Conservation (phyloP, 169 alveolate species). For the Cryptosporidium muris region DNA sequence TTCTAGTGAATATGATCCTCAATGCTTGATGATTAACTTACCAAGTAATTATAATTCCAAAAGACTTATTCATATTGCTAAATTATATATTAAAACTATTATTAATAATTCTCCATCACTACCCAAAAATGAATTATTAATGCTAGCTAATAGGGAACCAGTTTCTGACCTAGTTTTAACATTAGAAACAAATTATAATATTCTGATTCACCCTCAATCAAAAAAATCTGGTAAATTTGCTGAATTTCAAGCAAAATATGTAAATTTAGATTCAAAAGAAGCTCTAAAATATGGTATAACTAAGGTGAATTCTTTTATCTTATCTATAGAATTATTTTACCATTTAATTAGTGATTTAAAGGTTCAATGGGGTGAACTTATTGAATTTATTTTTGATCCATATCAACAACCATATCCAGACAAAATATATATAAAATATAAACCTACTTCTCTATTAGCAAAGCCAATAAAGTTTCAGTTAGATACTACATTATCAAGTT, state of each 20-base stretch:
- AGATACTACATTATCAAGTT: too few relatives aligned
- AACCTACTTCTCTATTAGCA: not conserved
- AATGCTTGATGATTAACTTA: conserved; percentile 27
- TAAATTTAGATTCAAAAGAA: conserved; percentile 34
- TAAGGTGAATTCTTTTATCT: conserved; percentile 6
- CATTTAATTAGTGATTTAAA: conserved; percentile 11
- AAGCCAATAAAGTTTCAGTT: too few relatives aligned
- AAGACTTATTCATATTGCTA: conserved; percentile 34
- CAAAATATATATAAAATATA: conserved; percentile 19
- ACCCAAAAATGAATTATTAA: not conserved
- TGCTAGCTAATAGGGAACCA: not conserved
- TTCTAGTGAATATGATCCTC: conserved; percentile 55
- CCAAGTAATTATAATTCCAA: conserved; percentile 39
- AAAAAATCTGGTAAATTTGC: not conserved
- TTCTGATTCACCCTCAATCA: conserved; percentile 14
- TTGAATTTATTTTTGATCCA: conserved; percentile 43
- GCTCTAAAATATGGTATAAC: conserved; percentile 5
- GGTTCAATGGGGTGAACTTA: conserved; percentile 1
- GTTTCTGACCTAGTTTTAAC: conserved; percentile 16
- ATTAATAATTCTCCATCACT: conserved; percentile 2
- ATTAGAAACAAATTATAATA: conserved; percentile 1
- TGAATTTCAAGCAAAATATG: conserved; percentile 3
- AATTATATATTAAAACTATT: conserved; percentile 17
- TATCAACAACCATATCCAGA: conserved; percentile 29
- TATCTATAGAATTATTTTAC: conserved; percentile 32